phyloP scores from a whole-genome alignment of 2,329 filamentous ascomycete genomes.

The Aspergillus novofumigatus region DNA sequence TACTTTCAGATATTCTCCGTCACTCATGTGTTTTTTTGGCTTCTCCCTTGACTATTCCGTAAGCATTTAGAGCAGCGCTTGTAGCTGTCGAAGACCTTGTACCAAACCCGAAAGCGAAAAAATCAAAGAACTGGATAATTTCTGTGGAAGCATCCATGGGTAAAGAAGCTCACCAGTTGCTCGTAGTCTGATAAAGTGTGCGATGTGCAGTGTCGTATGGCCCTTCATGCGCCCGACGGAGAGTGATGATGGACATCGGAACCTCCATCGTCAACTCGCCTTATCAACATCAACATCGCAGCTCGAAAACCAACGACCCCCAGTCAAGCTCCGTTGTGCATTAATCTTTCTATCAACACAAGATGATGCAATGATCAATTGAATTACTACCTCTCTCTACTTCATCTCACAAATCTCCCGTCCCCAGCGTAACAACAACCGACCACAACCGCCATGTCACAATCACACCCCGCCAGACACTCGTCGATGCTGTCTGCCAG shows the following conservation, averaged over 20 bases:
- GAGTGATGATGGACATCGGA: background rate
- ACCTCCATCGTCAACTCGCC: background rate
- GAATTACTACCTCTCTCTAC: background rate
- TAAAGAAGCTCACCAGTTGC: too few species aligned
- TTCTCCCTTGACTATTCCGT: background rate
- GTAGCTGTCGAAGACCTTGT: background rate
- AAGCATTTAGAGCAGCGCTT: background rate
- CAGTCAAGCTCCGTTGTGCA: background rate
- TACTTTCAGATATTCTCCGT: background rate
- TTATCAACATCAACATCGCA: background rate
- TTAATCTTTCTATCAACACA: background rate
- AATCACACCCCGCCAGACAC: slow-evolving; percentile 28
- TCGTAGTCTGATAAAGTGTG: background rate
- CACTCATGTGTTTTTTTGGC: background rate
- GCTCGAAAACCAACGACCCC: background rate
- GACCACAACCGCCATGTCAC: slow-evolving; percentile 21
- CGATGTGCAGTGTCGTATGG: background rate
- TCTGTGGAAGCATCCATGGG: background rate
- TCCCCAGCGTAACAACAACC: background rate
- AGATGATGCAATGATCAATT: background rate
- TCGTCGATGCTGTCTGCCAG: slow-evolving; percentile 30
- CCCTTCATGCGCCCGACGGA: background rate
- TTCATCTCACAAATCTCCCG: background rate
- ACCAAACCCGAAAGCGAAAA: background rate
- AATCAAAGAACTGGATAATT: background rate